Conservation (phyloP, 257 asterid genomes). For the Ophiorrhiza pumila region DNA sequence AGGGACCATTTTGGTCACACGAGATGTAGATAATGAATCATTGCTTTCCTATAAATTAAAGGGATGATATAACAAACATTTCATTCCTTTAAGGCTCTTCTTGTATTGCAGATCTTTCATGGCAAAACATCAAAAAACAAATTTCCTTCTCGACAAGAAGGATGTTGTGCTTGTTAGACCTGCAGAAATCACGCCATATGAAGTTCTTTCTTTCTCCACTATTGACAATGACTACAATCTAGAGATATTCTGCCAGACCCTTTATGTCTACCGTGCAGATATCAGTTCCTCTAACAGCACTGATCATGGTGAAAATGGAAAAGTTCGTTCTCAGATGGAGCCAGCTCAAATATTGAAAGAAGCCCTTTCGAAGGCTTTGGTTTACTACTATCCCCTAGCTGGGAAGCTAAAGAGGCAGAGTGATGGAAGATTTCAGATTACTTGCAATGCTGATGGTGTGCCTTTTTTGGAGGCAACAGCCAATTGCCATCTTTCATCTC, state of each 20-base stretch:
- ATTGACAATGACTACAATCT: constrained; percentile 22
- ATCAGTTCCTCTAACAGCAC: background rate
- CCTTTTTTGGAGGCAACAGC: constrained; percentile 20
- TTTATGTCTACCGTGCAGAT: constrained; percentile 18
- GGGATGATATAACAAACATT: background rate
- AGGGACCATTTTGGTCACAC: background rate
- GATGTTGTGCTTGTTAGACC: constrained; percentile 23
- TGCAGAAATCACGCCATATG: constrained; percentile 15
- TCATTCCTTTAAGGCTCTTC: background rate
- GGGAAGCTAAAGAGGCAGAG: constrained; percentile 21
- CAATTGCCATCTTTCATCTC: constrained; percentile 7
- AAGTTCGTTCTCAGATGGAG: background rate
- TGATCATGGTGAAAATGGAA: constrained; percentile 4
- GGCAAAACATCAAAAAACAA: constrained; percentile 5
- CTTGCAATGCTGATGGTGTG: constrained; percentile 23
- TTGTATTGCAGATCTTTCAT: background rate
- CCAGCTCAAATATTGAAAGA: constrained; percentile 15
- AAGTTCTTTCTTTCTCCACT: constrained; percentile 21
- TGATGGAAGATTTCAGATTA: constrained; percentile 17
- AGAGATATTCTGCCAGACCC: constrained; percentile 25
- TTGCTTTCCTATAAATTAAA: constrained; percentile 4
- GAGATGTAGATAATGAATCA: background rate
- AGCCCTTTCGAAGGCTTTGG: constrained; percentile 18
- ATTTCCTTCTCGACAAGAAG: constrained; percentile 3
- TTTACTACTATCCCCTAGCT: constrained; percentile 26